A percentile compares a stretch with the other conserved stretches of the same genome.
Evolutionary conservation across 1,284 basidiomycete species (phyloP).

Genomic region (Cutaneotrichosporon sp.): DNA sequence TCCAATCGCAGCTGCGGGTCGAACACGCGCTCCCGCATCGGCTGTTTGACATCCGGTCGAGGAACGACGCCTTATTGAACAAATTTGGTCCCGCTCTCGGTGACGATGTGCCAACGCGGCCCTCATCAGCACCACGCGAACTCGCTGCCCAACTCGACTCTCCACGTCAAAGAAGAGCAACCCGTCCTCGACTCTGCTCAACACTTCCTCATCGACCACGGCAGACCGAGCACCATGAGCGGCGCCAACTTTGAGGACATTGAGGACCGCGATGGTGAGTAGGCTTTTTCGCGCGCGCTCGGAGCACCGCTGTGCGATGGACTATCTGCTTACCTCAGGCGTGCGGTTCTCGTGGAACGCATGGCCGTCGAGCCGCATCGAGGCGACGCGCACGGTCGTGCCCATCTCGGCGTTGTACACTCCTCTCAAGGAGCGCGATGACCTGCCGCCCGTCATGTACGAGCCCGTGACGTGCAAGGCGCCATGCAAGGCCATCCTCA

Average conservation of each 20-base stretch:
- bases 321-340: constrained; percentile 57
- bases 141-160: background rate
- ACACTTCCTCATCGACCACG: constrained; percentile 4
- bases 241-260: constrained; percentile 56
- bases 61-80: constrained; percentile 1
- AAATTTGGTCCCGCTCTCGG: background rate
- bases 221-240: constrained; percentile 37
- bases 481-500: constrained; percentile 93
- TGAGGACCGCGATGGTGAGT: constrained; percentile 64
- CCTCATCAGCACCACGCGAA: background rate
- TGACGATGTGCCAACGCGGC: constrained; percentile 2
- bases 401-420: constrained; percentile 98
- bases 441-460: constrained; percentile 93
- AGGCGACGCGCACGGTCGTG: constrained; percentile 95
- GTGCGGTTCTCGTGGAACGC: constrained; percentile 96
- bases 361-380: constrained; percentile 96
- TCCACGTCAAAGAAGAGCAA: constrained; percentile 6
- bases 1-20: background rate
- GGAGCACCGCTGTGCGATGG: background rate
- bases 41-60: background rate
- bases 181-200: constrained; percentile 1
- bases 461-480: constrained; percentile 99
- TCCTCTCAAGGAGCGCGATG: constrained; percentile 90
- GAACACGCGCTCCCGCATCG: background rate
- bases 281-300: background rate